Base-by-base conservation (phyloP, 129 eudicot genomes). In the Pulicaria dysenterica region DNA sequence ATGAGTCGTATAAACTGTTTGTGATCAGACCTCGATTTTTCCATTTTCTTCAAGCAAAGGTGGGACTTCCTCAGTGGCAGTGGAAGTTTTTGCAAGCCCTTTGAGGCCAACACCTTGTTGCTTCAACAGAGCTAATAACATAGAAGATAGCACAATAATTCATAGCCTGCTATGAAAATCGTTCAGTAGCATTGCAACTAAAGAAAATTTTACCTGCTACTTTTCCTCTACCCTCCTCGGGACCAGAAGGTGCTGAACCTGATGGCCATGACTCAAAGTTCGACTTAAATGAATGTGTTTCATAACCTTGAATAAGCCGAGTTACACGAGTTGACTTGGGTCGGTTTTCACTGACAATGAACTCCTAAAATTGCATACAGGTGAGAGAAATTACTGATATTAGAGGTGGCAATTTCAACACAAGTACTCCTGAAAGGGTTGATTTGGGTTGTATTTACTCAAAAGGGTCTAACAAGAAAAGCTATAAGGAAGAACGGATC, bases 241-340 rank as follows among this genome's bases (percentile, higher is more conserved):
- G 84, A 74, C 79, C 90, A 66, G 91, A 79, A 72, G 97, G 89
- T 42, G 85, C 96, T 57, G 99, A 88, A 78, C 99, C 97, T 67
- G 95, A 85, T 73, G 97, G 99, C 99, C 99, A 95, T 5, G 99
- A 88, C 68, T 88, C 99, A 87, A 95, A 95, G 80, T 91, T 87
- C 74, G 99, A 79, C 88, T 95, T 95, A 61, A 95, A 95, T 60
- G 96, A 80, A 85, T 83, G 91, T 7, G 97, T 86, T 73, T 95
- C 99, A 79, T 95, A 84, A 16, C 99, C 97, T 95, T 95, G 99
- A 76, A 95, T 95, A 51, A 95, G 84, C 48, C 99, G 89, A 55
- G 89, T 88, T 60, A 95, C 79, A 48, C 85, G 97, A 37, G 97
- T 95, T 54, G 99, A 70, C 81, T 95, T 95, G 11, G 99, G 97